Conservation (phyloP, 2,329 filamentous ascomycete genomes). For the Microcyclospora pomicola region DNA sequence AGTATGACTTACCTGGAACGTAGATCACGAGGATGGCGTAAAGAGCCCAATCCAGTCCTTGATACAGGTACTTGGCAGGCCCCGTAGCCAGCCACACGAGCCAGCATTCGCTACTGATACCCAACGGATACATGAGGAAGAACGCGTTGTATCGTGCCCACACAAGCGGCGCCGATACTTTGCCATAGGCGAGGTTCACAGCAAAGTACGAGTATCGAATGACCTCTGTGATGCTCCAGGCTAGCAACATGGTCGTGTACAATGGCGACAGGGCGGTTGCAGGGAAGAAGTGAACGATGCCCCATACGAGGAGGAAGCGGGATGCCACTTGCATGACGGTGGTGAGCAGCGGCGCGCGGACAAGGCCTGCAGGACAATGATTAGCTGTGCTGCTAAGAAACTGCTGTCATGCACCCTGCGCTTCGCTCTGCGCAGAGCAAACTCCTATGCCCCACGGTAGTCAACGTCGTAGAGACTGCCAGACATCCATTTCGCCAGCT, state of each 20-base stretch:
- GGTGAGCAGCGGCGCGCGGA: constrained; percentile 71
- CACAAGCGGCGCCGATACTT: constrained; percentile 50
- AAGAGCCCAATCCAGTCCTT: constrained; percentile 44
- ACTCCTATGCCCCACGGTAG: too few species aligned
- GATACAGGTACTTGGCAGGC: constrained; percentile 41
- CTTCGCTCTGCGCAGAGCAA: too few species aligned
- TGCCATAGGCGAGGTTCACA: constrained; percentile 45
- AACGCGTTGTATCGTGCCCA: constrained; percentile 89
- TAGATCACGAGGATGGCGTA: constrained; percentile 58
- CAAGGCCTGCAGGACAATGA: constrained; percentile 46
- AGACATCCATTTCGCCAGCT: too few species aligned
- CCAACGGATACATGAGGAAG: constrained; percentile 80
- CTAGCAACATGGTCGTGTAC: constrained; percentile 67
- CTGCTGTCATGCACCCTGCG: neutral
- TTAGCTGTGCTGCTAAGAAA: neutral
- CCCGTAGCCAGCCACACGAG: constrained; percentile 57
- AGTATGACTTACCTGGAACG: constrained; percentile 52
- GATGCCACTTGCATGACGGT: constrained; percentile 82
- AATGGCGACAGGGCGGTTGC: constrained; percentile 43
- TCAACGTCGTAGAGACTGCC: too few species aligned
- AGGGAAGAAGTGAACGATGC: constrained; percentile 62
- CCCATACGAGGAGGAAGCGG: constrained; percentile 82
- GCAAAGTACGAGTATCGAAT: constrained; percentile 89
- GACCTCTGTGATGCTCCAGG: constrained; percentile 85
- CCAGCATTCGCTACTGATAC: constrained; percentile 75